A percentile compares a stretch with the other conserved stretches of the same genome.
Evolutionary conservation across 495 filamentous ascomycete species (phyloP).

Genomic region (Aspergillus avenaceus): DNA sequence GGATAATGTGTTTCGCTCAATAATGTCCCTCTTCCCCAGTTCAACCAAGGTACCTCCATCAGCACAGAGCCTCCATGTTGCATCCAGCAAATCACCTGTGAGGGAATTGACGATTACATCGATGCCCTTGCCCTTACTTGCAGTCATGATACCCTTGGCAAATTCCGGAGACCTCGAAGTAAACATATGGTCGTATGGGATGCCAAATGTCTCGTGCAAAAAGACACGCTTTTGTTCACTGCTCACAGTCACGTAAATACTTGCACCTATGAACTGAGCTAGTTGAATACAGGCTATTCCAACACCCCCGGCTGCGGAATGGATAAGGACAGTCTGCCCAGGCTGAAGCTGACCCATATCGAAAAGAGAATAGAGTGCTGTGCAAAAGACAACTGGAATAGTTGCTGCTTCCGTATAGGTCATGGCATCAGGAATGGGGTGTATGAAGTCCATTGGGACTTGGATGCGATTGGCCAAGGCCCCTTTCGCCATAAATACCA

Average conservation of each 20-base stretch:
- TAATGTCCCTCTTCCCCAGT: conserved; percentile 30
- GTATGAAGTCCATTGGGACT: conserved; percentile 16
- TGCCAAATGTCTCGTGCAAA: conserved; percentile 22
- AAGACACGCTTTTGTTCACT: conserved; percentile 35
- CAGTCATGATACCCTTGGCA: conserved; percentile 9
- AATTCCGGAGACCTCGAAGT: conserved; percentile 14
- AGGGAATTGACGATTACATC: conserved; percentile 33
- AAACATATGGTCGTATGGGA: conserved; percentile 25
- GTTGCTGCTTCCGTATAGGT: conserved; percentile 40
- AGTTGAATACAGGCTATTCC: conserved; percentile 39
- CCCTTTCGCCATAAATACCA: conserved; percentile 30
- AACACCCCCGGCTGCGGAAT: conserved; percentile 38
- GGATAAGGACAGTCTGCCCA: conserved; percentile 38
- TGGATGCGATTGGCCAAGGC: conserved; percentile 22
- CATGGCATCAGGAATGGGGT: conserved; percentile 28
- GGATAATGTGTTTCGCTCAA: conserved; percentile 20
- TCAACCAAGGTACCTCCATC: conserved; percentile 28
- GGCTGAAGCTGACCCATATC: conserved; percentile 25
- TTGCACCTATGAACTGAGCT: conserved; percentile 24
- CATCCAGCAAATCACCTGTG: conserved; percentile 26
- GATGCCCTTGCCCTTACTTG: conserved; percentile 21
- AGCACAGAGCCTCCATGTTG: conserved; percentile 27
- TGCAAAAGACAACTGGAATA: conserved; percentile 36
- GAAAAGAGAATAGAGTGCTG: conserved; percentile 34
- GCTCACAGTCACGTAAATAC: conserved; percentile 40